Evolutionary conservation across 495 filamentous ascomycete genomes (phyloP), one percentile per base, ranked within the genome.

Genomic region (Lasiosphaeria hispida): DNA sequence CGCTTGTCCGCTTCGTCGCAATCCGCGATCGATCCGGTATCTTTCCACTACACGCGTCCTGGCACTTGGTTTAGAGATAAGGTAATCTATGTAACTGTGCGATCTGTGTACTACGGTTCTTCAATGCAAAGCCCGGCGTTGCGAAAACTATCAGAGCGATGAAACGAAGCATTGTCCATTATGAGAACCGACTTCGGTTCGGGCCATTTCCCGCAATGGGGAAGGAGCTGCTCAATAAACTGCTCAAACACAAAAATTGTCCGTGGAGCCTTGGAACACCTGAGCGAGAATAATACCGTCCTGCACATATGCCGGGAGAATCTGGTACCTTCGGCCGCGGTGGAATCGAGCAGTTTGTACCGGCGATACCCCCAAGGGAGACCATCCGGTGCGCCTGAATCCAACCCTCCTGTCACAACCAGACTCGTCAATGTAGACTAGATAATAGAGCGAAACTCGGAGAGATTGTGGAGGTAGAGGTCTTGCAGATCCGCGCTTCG

Each of bases 161-260:
- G 39, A 36, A 54, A 55, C 35, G 39, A 55, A 7, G 52, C 40
- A 33, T 55, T 55, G 34, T 55, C 52, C 52, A 55, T 44, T 7
- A 55, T 23, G 4, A 55, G 23, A 13, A 55, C 52, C 14, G 52
- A 55, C 18, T 18, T 55, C 4, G 52, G 52, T 30, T 55, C 52
- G 5, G 52, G 52, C 52, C 39, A 55, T 14, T 45, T 43, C 17
- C 52, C 39, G 39, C 52, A 55, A 17, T 55, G 15, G 7, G n/a
- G 50, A 1, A 53, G 36, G 13, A 53, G 35, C 10, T 17, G 33
- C 34, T 53, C 37, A 50, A 50, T 50, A 17, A 50, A 50, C 6
- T 10, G 9, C 11, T 50, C 48, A 37, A 50, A 50, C 11, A 53
- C 15, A 1, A 17, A 17, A 10, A 18, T 7, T 23, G 14, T 41